A percentile compares a stretch with the other conserved stretches of the same genome.
Evolutionary conservation across 1,139 yeast genomes (phyloP).

Genomic region (Taphrina communis): DNA sequence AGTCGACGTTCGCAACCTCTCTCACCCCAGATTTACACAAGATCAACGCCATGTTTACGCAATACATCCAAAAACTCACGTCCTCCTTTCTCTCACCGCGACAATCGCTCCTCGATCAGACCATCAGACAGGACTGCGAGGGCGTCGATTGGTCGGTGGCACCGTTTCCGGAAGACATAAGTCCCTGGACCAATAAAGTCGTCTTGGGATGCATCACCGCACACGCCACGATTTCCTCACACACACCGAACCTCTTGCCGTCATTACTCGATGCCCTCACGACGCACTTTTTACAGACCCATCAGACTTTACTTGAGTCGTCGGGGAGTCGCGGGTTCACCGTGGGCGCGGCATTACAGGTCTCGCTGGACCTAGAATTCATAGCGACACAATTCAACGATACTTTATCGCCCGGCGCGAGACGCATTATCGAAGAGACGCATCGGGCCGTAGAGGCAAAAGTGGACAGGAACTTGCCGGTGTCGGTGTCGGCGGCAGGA

Average conservation of each 20-base stretch:
- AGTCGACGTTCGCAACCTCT: conserved; percentile 57
- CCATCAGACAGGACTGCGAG: conserved; percentile 55
- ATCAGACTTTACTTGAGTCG: conserved; percentile 11
- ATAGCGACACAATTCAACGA: conserved; percentile 42
- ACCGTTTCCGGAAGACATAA: conserved; percentile 54
- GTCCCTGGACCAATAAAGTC: conserved; percentile 60
- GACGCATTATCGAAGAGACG: conserved; percentile 13
- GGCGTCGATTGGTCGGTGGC: conserved; percentile 58
- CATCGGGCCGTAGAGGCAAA: conserved; percentile 8
- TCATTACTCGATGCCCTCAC: conserved; percentile 58
- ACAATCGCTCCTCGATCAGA: conserved; percentile 10
- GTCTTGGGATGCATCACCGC: conserved; percentile 61
- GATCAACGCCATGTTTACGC: conserved; percentile 56
- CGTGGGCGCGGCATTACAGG: conserved; percentile 53
- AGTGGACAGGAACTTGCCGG: background rate
- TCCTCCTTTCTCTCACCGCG: conserved; percentile 58
- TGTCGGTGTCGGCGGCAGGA: background rate
- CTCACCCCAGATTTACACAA: conserved; percentile 55
- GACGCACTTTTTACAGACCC: conserved; percentile 50
- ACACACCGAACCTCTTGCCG: conserved; percentile 57
- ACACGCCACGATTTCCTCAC: conserved; percentile 59
- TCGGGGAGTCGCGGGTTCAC: conserved; percentile 48
- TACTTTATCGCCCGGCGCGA: conserved; percentile 7
- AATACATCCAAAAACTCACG: conserved; percentile 61
- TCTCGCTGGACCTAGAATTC: conserved; percentile 54